Conservation (phyloP, 2,329 filamentous ascomycete genomes). For the Exophiala sp. region DNA sequence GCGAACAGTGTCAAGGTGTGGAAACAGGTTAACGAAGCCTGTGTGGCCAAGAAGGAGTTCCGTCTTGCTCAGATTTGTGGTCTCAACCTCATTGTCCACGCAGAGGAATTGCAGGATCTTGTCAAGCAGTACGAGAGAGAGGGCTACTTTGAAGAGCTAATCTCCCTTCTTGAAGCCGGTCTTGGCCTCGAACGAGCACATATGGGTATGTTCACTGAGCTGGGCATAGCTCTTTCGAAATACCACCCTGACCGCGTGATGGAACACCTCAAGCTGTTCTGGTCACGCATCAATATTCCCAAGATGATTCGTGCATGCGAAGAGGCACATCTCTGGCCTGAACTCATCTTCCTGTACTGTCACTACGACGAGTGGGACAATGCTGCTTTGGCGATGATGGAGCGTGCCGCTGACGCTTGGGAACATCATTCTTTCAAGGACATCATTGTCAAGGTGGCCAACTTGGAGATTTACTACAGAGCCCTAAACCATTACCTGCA, state of each 20-base stretch:
- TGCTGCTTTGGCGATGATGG: constrained; percentile 94
- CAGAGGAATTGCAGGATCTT: constrained; percentile 86
- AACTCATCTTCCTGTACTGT: constrained; percentile 95
- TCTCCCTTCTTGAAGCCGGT: constrained; percentile 87
- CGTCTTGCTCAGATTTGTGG: constrained; percentile 97
- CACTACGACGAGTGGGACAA: constrained; percentile 99
- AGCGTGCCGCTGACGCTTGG: constrained; percentile 95
- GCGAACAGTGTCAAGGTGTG: constrained; percentile 99
- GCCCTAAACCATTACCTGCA: constrained; percentile 96
- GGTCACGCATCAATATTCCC: constrained; percentile 94
- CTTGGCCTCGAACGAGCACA: constrained; percentile 87
- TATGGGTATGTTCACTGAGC: constrained; percentile 94
- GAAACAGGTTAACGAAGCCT: constrained; percentile 97
- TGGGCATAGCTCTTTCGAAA: constrained; percentile 87
- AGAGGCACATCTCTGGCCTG: constrained; percentile 93
- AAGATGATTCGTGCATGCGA: constrained; percentile 94
- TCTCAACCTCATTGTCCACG: constrained; percentile 95
- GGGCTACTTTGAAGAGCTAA: constrained; percentile 98
- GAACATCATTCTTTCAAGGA: constrained; percentile 99
- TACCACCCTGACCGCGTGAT: constrained; percentile 95
- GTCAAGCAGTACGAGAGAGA: constrained; percentile 96
- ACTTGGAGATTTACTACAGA: constrained; percentile 98
- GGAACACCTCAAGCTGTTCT: constrained; percentile 99
- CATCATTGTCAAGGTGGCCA: constrained; percentile 94
- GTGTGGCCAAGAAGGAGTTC: constrained; percentile 97